phyloP scores from a whole-genome alignment of 225 moss, liverwort and hornwort genomes.

The Sphagnum contortum region DNA sequence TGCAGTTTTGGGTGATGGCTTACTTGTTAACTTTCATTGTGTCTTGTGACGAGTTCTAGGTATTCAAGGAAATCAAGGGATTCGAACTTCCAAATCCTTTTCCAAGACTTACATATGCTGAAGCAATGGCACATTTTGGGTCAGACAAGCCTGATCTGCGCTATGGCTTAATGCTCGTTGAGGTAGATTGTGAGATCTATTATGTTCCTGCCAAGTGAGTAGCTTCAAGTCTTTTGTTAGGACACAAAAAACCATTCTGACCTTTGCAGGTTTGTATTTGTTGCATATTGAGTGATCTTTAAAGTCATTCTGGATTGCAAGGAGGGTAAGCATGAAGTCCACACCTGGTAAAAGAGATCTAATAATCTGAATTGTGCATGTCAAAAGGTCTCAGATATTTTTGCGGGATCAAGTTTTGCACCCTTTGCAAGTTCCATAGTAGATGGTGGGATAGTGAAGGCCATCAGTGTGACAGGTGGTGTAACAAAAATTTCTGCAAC shows the following conservation, averaged over 20 bases:
- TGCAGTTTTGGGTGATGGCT: no score
- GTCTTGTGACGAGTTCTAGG: constrained; percentile 22
- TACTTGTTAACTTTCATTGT: no score
- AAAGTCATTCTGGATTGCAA: no score
- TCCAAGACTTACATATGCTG: constrained; percentile 71
- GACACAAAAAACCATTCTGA: no score
- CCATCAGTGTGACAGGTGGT: constrained; percentile 65
- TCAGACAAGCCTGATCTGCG: constrained; percentile 95
- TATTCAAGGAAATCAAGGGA: constrained; percentile 64
- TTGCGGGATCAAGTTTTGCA: constrained; percentile 59
- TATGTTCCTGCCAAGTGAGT: not conserved
- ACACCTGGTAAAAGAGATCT: no score
- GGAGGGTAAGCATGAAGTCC: no score
- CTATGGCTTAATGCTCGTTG: constrained; percentile 70
- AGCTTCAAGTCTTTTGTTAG: not conserved
- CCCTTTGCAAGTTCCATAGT: constrained; percentile 70
- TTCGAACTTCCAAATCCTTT: constrained; percentile 80
- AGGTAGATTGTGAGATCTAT: constrained; percentile 30
- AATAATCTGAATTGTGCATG: no score
- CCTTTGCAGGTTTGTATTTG: no score
- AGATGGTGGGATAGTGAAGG: constrained; percentile 72
- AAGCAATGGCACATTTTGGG: constrained; percentile 90
- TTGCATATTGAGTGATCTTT: no score
- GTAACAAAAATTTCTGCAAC: constrained; percentile 73
- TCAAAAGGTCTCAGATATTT: constrained; percentile 62